phyloP scores from a whole-genome alignment of 2,329 filamentous ascomycete genomes.

The Rhinocladiella mackenziei region DNA sequence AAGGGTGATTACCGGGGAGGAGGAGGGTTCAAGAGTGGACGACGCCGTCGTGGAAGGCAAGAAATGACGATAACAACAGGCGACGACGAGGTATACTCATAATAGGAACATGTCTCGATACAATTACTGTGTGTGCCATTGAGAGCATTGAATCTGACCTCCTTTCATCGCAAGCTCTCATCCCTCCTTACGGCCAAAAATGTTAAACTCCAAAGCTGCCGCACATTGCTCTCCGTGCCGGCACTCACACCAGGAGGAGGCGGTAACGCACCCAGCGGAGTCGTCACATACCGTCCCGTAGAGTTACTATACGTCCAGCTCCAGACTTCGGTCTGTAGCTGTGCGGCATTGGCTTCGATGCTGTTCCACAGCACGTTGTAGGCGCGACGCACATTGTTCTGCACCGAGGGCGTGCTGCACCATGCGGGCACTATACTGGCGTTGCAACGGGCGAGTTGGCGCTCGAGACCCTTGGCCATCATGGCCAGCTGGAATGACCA shows the following conservation, averaged over 20 bases:
- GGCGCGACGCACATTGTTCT: constrained; percentile 46
- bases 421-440: constrained; percentile 43
- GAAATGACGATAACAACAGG: no score
- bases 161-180: constrained; percentile 4
- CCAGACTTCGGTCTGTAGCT: constrained; percentile 59
- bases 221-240: constrained; percentile 50
- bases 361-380: constrained; percentile 60
- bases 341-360: constrained; percentile 53
- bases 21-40: no score
- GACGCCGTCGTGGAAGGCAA: no score
- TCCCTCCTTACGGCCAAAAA: constrained; percentile 54
- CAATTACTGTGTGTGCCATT: no score
- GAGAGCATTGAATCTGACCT: no score
- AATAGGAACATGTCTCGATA: no score
- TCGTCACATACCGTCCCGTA: constrained; percentile 46
- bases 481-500: constrained; percentile 64
- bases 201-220: constrained; percentile 57
- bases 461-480: constrained; percentile 58
- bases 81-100: no score
- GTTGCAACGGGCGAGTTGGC: constrained; percentile 54
- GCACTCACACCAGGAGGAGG: constrained; percentile 43
- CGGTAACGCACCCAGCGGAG: constrained; percentile 50
- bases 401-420: constrained; percentile 46
- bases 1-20: no score
- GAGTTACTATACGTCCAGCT: constrained; percentile 53